A percentile compares a stretch with the other conserved stretches of the same genome.
phyloP scores from a whole-genome alignment of 2,329 filamentous ascomycete genomes.

The Verticillium tricorpus region DNA sequence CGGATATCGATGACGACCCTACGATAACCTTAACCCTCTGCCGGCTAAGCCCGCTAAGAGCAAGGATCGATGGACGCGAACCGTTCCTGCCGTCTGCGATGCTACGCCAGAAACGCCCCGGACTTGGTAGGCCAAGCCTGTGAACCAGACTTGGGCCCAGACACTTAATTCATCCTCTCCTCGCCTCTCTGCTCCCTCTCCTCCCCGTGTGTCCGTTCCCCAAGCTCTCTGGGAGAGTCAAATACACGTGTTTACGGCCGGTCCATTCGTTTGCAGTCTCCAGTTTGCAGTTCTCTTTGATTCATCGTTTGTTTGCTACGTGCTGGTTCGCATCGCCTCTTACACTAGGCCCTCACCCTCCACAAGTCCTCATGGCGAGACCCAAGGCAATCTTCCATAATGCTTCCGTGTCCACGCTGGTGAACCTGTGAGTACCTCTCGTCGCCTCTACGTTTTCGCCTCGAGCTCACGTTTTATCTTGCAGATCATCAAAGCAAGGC shows the following conservation, averaged over 20 bases:
- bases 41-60: not conserved
- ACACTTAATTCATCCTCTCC: not conserved
- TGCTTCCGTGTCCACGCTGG: conserved; percentile 4
- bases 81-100: not conserved
- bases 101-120: not conserved
- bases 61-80: not conserved
- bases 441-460: not conserved
- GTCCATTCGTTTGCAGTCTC: conserved; percentile 1
- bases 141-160: not conserved
- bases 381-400: conserved; percentile 10
- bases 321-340: not conserved
- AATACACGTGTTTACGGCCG: conserved; percentile 3
- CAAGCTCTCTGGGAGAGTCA: conserved; percentile 14
- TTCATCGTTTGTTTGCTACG: conserved; percentile 3
- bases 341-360: not conserved
- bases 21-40: not conserved
- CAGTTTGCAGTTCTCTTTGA: not conserved
- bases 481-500: conserved; percentile 8
- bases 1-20: not conserved
- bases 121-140: not conserved
- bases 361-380: conserved; percentile 11
- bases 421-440: conserved; percentile 6
- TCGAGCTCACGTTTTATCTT: not conserved
- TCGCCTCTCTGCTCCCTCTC: not conserved
- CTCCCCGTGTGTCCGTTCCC: conserved; percentile 1